Conservation (phyloP, 1,284 basidiomycete genomes). For the Vanrija sp. region DNA sequence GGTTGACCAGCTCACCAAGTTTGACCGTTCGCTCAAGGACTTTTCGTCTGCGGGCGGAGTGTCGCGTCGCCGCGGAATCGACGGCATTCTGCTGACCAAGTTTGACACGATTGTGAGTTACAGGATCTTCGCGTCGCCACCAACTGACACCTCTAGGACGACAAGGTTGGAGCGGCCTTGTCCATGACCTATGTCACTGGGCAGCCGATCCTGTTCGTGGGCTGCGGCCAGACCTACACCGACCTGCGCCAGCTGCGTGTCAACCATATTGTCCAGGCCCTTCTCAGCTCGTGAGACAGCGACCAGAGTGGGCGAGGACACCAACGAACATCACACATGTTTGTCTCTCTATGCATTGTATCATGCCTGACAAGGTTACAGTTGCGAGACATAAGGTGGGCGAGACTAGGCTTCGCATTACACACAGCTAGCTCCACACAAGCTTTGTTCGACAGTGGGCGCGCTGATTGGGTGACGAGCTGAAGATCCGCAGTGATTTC, state of each 20-base stretch:
- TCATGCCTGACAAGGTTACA: too few species aligned
- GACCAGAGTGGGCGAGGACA: background rate
- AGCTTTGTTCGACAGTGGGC: too few species aligned
- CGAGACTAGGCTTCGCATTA: too few species aligned
- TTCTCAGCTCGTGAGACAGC: conserved; percentile 62
- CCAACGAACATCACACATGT: background rate
- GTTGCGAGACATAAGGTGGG: too few species aligned
- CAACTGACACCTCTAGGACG: conserved; percentile 25
- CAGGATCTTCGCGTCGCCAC: too few species aligned
- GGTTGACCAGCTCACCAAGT: conserved; percentile 90
- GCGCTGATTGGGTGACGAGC: too few species aligned
- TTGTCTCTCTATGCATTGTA: background rate
- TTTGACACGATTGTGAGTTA: conserved; percentile 78
- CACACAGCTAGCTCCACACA: too few species aligned
- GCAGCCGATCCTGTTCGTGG: conserved; percentile 92
- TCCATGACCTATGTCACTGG: conserved; percentile 98
- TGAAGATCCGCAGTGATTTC: too few species aligned
- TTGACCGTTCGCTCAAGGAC: conserved; percentile 83
- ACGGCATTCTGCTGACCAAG: conserved; percentile 94
- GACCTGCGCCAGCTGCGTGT: conserved; percentile 84
- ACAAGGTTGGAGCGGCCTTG: conserved; percentile 85
- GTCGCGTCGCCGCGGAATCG: conserved; percentile 66
- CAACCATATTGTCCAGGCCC: conserved; percentile 86
- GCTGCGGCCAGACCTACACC: conserved; percentile 94
- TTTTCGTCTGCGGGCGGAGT: conserved; percentile 57